phyloP scores from a whole-genome alignment of 2,329 filamentous ascomycete genomes.

The Neonectria punicea region DNA sequence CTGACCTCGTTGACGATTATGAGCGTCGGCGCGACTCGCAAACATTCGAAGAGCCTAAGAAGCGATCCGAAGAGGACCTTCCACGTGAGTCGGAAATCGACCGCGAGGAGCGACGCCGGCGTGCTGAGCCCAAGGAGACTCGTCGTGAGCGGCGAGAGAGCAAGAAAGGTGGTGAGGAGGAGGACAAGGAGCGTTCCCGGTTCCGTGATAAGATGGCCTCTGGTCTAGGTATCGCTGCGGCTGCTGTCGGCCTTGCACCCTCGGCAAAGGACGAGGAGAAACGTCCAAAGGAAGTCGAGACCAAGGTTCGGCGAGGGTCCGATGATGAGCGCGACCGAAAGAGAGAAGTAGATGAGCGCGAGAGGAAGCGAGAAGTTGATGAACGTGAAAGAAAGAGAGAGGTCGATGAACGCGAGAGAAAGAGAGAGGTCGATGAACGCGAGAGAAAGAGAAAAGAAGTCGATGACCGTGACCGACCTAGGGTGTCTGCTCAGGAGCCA shows the following conservation, averaged over 20 bases:
- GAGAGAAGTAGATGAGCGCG: neutral
- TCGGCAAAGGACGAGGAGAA: conserved; percentile 53
- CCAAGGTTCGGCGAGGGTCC: conserved; percentile 44
- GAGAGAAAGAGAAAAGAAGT: neutral
- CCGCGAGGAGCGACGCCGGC: conserved; percentile 44
- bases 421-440: neutral
- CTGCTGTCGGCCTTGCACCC: conserved; percentile 57
- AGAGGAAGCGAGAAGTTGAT: neutral
- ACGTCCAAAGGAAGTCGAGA: conserved; percentile 45
- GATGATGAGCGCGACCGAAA: conserved; percentile 43
- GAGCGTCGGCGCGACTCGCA: conserved; percentile 56
- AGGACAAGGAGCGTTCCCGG: conserved; percentile 55
- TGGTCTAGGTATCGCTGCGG: conserved; percentile 60
- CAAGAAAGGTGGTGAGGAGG: conserved; percentile 46
- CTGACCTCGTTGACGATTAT: conserved; percentile 49
- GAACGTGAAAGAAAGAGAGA: neutral
- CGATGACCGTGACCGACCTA: conserved; percentile 30
- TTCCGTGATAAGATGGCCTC: conserved; percentile 60
- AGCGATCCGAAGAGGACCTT: conserved; percentile 46
- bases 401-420: neutral
- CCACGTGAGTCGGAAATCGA: conserved; percentile 43
- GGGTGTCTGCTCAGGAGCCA: conserved; percentile 29
- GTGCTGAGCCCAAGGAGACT: conserved; percentile 40
- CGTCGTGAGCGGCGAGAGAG: conserved; percentile 46
- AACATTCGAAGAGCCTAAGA: conserved; percentile 43